phyloP scores from a whole-genome alignment of 2,329 filamentous ascomycete species.

The Xylaria sp. region DNA sequence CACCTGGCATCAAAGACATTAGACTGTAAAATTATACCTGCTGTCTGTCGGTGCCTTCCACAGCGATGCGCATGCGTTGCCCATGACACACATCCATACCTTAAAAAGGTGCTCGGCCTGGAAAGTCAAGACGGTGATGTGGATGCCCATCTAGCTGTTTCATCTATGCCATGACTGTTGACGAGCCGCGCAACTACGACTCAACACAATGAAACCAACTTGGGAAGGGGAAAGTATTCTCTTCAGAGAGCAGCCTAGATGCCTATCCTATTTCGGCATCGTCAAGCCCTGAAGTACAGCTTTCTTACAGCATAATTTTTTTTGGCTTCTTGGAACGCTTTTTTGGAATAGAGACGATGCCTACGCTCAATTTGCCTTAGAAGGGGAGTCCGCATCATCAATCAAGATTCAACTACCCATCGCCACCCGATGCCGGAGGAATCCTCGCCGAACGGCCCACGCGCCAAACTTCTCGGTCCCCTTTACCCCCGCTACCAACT shows the following conservation, averaged over 20 bases:
- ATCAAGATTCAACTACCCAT: constrained; percentile 49
- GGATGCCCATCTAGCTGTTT: not conserved
- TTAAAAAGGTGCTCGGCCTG: not conserved
- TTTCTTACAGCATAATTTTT: constrained; percentile 46
- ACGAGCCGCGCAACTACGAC: constrained; percentile 15
- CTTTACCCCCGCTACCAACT: constrained; percentile 47
- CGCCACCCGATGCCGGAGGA: constrained; percentile 36
- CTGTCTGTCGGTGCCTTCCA: constrained; percentile 18
- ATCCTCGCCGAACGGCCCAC: constrained; percentile 46
- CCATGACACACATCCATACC: not conserved
- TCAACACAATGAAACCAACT: not conserved
- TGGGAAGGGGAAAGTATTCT: constrained; percentile 33
- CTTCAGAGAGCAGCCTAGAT: constrained; percentile 15
- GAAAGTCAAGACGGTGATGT: constrained; percentile 4
- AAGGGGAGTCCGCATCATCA: constrained; percentile 55
- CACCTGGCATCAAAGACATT: constrained; percentile 82
- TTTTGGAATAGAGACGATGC: constrained; percentile 56
- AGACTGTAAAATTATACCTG: constrained; percentile 46
- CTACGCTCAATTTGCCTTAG: constrained; percentile 57
- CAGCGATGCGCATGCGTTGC: not conserved
- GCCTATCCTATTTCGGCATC: constrained; percentile 33
- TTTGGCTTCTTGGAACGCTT: constrained; percentile 48
- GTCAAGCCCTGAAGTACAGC: constrained; percentile 40
- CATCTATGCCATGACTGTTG: not conserved
- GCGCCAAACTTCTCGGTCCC: constrained; percentile 48